A percentile compares a stretch with the other conserved stretches of the same genome.
Conservation (phyloP, 2,329 filamentous ascomycete species). For the Fonsecaea pedrosoi region DNA sequence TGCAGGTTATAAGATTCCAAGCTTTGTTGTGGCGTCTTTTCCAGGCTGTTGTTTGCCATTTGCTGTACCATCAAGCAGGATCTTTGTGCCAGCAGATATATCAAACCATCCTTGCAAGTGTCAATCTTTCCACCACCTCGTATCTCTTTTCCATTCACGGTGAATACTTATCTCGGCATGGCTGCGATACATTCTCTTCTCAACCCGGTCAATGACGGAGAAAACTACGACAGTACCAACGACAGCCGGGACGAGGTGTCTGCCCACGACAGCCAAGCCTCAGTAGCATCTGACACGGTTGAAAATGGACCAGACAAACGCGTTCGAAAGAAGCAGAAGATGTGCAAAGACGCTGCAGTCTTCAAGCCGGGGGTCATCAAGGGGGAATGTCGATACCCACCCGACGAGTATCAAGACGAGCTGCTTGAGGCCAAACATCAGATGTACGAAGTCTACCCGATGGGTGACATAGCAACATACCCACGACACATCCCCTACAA, state of each 20-base stretch:
- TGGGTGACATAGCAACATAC: slow-evolving; percentile 65
- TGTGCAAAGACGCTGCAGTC: slow-evolving; percentile 69
- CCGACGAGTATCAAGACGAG: slow-evolving; percentile 71
- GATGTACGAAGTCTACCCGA: slow-evolving; percentile 70
- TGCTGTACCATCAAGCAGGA: slow-evolving; percentile 20
- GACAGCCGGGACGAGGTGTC: slow-evolving; percentile 32
- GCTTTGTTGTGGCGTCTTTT: slow-evolving; percentile 23
- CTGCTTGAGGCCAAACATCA: slow-evolving; percentile 64
- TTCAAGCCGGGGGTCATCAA: slow-evolving; percentile 68
- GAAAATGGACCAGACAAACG: slow-evolving; percentile 29
- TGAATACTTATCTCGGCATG: slow-evolving; percentile 24
- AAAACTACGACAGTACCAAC: slow-evolving; percentile 28
- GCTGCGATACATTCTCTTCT: slow-evolving; percentile 37
- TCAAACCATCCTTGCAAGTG: slow-evolving; percentile 1
- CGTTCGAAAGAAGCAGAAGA: slow-evolving; percentile 58
- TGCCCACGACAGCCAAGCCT: slow-evolving; percentile 23
- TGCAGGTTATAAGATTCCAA: slow-evolving; percentile 12
- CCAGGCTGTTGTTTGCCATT: slow-evolving; percentile 28
- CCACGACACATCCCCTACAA: slow-evolving; percentile 88
- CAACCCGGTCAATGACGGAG: slow-evolving; percentile 34
- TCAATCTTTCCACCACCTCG: not conserved
- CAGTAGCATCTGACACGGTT: slow-evolving; percentile 17
- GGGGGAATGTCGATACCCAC: slow-evolving; percentile 74
- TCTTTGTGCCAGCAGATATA: slow-evolving; percentile 11
- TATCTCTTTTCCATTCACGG: not conserved